Percentiles rank a stretch among this genome's conserved stretches.
phyloP scores from a whole-genome alignment of 495 filamentous ascomycete genomes.

The Hyphodiscus hymeniophilus region DNA sequence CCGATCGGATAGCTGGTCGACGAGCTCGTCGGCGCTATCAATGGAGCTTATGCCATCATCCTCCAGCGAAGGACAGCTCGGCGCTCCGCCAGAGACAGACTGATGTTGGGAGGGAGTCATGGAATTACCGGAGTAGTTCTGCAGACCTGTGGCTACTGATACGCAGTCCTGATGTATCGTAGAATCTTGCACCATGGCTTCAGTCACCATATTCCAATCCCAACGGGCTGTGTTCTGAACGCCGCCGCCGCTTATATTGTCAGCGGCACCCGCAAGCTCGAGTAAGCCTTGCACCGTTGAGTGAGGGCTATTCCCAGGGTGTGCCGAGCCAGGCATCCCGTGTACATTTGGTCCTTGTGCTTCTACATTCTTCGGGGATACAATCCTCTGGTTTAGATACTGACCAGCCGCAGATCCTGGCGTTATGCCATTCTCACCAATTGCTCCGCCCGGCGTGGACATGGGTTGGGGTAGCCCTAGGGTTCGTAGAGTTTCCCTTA shows the following conservation, averaged over 20 bases:
- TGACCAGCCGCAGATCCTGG: background rate
- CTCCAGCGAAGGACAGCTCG: background rate
- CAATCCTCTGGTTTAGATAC: background rate
- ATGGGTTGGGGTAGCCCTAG: background rate
- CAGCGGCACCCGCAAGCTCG: background rate
- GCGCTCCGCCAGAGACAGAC: background rate
- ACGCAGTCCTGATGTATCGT: background rate
- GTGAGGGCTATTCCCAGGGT: background rate
- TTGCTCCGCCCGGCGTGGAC: background rate
- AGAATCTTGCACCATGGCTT: background rate
- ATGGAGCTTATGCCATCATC: background rate
- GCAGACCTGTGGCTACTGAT: background rate
- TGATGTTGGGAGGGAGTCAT: background rate
- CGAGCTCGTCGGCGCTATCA: background rate
- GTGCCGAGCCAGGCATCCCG: background rate
- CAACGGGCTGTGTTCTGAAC: background rate
- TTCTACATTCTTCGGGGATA: background rate
- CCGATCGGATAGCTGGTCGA: conserved; percentile 21
- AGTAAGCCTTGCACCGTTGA: background rate
- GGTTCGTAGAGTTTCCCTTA: background rate
- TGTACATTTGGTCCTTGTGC: background rate
- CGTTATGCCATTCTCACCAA: background rate
- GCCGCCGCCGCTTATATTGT: background rate
- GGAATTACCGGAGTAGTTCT: background rate
- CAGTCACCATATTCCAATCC: background rate